Conservation (phyloP, 768 basidiomycete genomes). For the Fomitopsis serialis region DNA sequence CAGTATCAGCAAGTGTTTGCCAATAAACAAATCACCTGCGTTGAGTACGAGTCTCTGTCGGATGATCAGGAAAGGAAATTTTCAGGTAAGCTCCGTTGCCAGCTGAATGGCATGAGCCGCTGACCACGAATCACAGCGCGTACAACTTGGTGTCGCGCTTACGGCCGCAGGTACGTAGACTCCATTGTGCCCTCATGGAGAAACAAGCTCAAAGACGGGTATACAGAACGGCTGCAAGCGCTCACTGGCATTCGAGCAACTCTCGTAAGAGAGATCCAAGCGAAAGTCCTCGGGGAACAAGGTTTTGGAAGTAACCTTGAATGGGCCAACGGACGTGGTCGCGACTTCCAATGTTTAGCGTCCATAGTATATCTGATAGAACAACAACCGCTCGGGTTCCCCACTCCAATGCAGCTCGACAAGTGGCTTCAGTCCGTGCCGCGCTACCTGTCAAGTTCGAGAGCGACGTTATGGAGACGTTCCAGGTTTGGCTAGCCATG, state of each 20-base stretch:
- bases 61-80: constrained; percentile 60
- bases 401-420: constrained; percentile 18
- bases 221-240: constrained; percentile 65
- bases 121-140: constrained; percentile 39
- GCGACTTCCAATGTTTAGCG: constrained; percentile 32
- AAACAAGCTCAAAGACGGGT: too few relatives aligned
- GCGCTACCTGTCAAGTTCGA: constrained; percentile 27
- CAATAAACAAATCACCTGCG: constrained; percentile 67
- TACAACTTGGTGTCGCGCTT: constrained; percentile 72
- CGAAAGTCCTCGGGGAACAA: constrained; percentile 37
- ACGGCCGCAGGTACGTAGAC: constrained; percentile 51
- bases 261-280: constrained; percentile 53
- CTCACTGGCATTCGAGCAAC: constrained; percentile 51
- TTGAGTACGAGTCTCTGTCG: constrained; percentile 54
- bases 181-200: neutral
- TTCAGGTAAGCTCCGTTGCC: constrained; percentile 48
- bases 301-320: constrained; percentile 29
- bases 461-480: constrained; percentile 36
- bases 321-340: constrained; percentile 32
- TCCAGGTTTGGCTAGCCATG: constrained; percentile 42
- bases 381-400: constrained; percentile 12
- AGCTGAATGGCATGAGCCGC: neutral
- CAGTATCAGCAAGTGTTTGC: constrained; percentile 52
- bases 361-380: constrained; percentile 27
- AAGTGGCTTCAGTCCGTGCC: constrained; percentile 19